Percentiles rank a stretch among this genome's conserved stretches.
These are phyloP conservation scores for Coffea humblotiana DNA, from an alignment of 305 asterid genomes.

Conservation along the genomic window DNA sequence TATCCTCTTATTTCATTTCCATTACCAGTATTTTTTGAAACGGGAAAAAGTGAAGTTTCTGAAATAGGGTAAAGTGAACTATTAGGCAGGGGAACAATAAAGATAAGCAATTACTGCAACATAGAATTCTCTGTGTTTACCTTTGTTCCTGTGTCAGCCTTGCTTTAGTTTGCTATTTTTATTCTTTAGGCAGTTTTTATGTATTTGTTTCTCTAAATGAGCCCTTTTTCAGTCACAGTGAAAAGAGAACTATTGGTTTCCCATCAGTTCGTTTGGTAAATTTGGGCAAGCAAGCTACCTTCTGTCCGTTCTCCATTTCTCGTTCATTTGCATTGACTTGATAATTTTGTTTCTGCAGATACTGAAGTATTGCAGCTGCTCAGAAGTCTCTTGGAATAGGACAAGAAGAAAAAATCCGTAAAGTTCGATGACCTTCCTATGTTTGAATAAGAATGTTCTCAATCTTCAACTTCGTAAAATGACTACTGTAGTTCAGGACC, in stretches of 20 bases:
- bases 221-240: background rate
- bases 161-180: background rate
- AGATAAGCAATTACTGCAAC: background rate
- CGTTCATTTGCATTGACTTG: background rate
- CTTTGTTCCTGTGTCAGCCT: background rate
- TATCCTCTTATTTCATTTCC: background rate
- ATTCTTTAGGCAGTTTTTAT: background rate
- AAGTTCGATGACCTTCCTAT: constrained; percentile 47
- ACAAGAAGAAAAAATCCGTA: constrained; percentile 64
- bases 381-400: constrained; percentile 70
- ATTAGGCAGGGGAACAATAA: background rate
- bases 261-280: background rate
- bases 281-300: background rate
- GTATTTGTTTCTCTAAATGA: background rate
- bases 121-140: background rate
- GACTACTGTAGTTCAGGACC: background rate
- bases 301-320: background rate
- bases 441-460: background rate
- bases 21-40: background rate
- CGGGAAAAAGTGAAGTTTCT: background rate
- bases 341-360: constrained; percentile 52
- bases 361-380: constrained; percentile 83
- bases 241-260: background rate
- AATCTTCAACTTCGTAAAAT: background rate
- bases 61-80: background rate